A percentile compares a stretch with the other conserved stretches of the same genome.
phyloP scores from a whole-genome alignment of 1,284 basidiomycete genomes.

The Rhodotorula mucilaginosa region DNA sequence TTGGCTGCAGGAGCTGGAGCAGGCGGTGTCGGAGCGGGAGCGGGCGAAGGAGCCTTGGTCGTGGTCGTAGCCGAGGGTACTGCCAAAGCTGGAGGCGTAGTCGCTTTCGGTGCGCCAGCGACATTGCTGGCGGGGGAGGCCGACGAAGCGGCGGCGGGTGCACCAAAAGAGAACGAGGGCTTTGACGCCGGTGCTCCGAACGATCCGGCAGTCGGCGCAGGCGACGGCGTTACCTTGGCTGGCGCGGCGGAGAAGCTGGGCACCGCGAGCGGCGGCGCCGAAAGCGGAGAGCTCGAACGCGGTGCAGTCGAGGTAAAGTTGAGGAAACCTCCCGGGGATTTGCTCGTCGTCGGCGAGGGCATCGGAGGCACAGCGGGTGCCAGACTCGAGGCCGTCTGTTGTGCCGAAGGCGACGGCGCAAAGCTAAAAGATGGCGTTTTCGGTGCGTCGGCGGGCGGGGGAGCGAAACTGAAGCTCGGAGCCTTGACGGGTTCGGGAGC shows the following conservation, averaged over 20 bases:
- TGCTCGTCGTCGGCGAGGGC: neutral
- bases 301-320: slow-evolving; percentile 29
- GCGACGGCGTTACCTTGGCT: neutral
- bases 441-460: neutral
- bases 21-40: slow-evolving; percentile 15
- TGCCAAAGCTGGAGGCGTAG: neutral
- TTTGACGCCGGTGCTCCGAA: neutral
- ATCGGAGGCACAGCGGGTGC: neutral
- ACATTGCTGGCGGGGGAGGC: too few relatives aligned
- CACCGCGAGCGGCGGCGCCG: slow-evolving; percentile 8
- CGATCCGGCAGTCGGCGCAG: neutral
- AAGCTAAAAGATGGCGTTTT: slow-evolving; percentile 14
- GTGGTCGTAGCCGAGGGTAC: slow-evolving; percentile 4
- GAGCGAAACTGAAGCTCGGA: slow-evolving; percentile 23
- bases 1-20: slow-evolving; percentile 4
- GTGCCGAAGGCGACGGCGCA: neutral
- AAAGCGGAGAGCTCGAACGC: slow-evolving; percentile 21
- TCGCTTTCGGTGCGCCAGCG: neutral
- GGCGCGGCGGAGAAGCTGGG: neutral
- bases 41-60: slow-evolving; percentile 1
- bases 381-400: neutral
- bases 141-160: slow-evolving; percentile 6
- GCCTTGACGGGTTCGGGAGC: neutral
- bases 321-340: slow-evolving; percentile 18
- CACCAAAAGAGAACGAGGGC: slow-evolving; percentile 26